A percentile compares a stretch with the other conserved stretches of the same genome.
Evolutionary conservation across 257 asterid species (phyloP).

Genomic region (Echites panduratus): DNA sequence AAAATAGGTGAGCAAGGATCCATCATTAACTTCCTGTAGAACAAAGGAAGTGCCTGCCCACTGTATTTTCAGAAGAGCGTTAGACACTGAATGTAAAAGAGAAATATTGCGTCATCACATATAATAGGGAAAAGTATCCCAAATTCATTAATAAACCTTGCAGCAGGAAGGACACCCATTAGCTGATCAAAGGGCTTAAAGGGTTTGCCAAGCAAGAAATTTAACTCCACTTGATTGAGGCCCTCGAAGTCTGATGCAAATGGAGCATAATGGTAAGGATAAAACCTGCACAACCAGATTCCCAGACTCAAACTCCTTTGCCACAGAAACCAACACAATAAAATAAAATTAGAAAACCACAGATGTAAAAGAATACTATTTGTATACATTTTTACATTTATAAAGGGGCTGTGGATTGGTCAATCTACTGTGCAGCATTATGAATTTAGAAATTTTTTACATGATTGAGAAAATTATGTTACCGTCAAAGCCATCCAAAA

Average conservation of each 20-base stretch:
- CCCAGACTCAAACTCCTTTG: not conserved
- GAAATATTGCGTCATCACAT: not conserved
- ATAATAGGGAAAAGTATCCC: not conserved
- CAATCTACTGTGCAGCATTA: not conserved
- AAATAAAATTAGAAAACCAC: not conserved
- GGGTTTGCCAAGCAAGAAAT: conserved; percentile 35
- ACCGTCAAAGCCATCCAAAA: not conserved
- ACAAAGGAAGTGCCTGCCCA: conserved; percentile 57
- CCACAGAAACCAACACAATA: not conserved
- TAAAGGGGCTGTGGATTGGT: too few relatives aligned
- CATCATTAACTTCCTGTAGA: conserved; percentile 49
- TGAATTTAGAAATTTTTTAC: not conserved
- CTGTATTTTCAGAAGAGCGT: conserved; percentile 25
- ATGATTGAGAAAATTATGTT: not conserved
- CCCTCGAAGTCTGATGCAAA: conserved; percentile 59
- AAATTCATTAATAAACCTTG: conserved; percentile 37
- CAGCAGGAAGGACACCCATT: conserved; percentile 75
- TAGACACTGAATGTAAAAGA: not conserved
- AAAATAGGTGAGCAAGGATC: conserved; percentile 53
- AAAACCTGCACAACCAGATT: conserved; percentile 33
- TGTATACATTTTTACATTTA: not conserved
- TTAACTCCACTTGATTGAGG: conserved; percentile 34
- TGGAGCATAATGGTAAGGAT: conserved; percentile 70
- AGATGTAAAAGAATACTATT: not conserved
- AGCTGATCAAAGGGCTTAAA: conserved; percentile 65